A percentile compares a stretch with the other conserved stretches of the same genome.
Conservation (phyloP, 371 early-diverging fungal species). For the Lichtheimia ramosa region DNA sequence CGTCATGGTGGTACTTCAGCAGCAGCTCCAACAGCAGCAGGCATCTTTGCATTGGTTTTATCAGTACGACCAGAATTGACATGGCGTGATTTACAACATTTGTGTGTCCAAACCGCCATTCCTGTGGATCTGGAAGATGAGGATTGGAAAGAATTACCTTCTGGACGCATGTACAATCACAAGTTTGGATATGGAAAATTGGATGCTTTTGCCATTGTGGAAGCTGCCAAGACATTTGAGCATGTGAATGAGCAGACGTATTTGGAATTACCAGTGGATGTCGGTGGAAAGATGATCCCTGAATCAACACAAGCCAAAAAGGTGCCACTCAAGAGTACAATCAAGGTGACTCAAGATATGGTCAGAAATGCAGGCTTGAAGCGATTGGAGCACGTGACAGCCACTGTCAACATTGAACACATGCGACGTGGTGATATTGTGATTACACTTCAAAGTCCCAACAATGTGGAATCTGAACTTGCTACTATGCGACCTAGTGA, state of each 20-base stretch:
- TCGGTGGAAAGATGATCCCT: slow-evolving; percentile 59
- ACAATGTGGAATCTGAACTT: slow-evolving; percentile 63
- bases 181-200: slow-evolving; percentile 93
- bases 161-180: slow-evolving; percentile 77
- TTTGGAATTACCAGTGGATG: slow-evolving; percentile 38
- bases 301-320: slow-evolving; percentile 34
- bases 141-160: slow-evolving; percentile 65
- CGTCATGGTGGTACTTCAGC: slow-evolving; percentile 96
- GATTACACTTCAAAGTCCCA: slow-evolving; percentile 75
- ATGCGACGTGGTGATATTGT: slow-evolving; percentile 79
- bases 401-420: slow-evolving; percentile 82
- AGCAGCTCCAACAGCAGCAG: slow-evolving; percentile 94
- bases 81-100: slow-evolving; percentile 91
- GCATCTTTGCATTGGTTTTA: slow-evolving; percentile 89
- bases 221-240: slow-evolving; percentile 69
- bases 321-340: slow-evolving; percentile 30
- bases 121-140: slow-evolving; percentile 65
- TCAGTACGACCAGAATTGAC: slow-evolving; percentile 85
- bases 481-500: slow-evolving; percentile 71
- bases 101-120: slow-evolving; percentile 78
- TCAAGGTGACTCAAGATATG: slow-evolving; percentile 45
- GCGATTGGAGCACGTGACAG: slow-evolving; percentile 85
- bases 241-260: slow-evolving; percentile 69
- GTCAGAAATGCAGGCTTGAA: slow-evolving; percentile 50
- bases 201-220: slow-evolving; percentile 80